Conservation (phyloP, 2,329 filamentous ascomycete species). For the Monosporascus ibericus region DNA sequence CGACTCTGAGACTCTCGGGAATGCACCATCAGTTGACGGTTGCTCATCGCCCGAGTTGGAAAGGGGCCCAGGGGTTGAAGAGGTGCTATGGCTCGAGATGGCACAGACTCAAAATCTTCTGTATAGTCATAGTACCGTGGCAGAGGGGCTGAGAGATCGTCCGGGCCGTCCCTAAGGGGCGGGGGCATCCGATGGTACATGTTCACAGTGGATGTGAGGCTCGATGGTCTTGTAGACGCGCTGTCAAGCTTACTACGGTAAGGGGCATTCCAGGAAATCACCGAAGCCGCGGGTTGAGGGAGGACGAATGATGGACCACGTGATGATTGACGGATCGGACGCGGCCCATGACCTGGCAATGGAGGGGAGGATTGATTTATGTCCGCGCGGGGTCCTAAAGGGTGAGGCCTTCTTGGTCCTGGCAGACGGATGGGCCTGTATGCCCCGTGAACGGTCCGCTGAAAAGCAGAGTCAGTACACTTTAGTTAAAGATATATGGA, state of each 20-base stretch:
- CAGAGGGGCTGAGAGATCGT: slow-evolving; percentile 15
- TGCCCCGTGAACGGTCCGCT: slow-evolving; percentile 40
- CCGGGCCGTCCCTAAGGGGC: slow-evolving; percentile 16
- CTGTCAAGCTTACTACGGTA: slow-evolving; percentile 27
- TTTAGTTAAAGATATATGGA: neutral
- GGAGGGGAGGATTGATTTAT: slow-evolving; percentile 35
- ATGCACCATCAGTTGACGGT: slow-evolving; percentile 14
- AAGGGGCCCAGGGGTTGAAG: slow-evolving; percentile 15
- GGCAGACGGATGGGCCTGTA: slow-evolving; percentile 33
- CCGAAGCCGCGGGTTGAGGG: slow-evolving; percentile 31
- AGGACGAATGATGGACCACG: slow-evolving; percentile 15
- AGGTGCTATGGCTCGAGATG: slow-evolving; percentile 9
- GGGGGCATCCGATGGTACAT: slow-evolving; percentile 34
- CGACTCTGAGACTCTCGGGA: slow-evolving; percentile 18
- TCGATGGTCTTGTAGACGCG: slow-evolving; percentile 37
- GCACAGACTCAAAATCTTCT: slow-evolving; percentile 39
- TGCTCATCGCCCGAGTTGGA: slow-evolving; percentile 12
- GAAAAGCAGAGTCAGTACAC: neutral
- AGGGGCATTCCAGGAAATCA: slow-evolving; percentile 23
- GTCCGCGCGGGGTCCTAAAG: slow-evolving; percentile 34
- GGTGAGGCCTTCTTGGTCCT: slow-evolving; percentile 29
- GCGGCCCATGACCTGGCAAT: slow-evolving; percentile 22
- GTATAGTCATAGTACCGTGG: slow-evolving; percentile 48
- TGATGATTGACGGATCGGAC: slow-evolving; percentile 13
- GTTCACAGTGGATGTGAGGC: slow-evolving; percentile 44